Evolutionary conservation across 169 alveolate species (phyloP).

Genomic region (Ichthyophthirius multifiliis): DNA sequence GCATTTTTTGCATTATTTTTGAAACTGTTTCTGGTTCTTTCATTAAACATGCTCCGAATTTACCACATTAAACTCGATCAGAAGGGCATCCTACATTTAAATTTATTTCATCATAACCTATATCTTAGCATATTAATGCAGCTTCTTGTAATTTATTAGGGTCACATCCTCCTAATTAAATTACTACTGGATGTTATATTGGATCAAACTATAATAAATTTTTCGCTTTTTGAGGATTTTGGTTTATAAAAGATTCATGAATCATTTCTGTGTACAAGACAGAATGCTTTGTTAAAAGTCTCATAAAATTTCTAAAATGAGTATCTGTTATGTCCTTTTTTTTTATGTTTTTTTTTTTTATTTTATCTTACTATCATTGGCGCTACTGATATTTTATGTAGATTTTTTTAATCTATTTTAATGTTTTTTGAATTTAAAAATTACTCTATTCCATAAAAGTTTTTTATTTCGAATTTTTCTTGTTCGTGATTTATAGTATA

Average conservation of each 20-base stretch:
- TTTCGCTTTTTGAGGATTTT: background rate
- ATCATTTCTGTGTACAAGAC: slow-evolving; percentile 78
- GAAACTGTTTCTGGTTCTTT: slow-evolving; percentile 64
- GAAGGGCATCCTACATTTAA: slow-evolving; percentile 79
- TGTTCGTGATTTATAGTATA: too few relatives aligned
- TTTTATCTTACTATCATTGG: too few relatives aligned
- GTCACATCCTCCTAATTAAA: slow-evolving; percentile 74
- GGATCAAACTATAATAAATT: slow-evolving; percentile 40
- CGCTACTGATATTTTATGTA: slow-evolving; percentile 6
- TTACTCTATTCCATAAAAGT: too few relatives aligned
- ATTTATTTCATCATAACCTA: slow-evolving; percentile 68
- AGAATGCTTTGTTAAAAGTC: slow-evolving; percentile 56
- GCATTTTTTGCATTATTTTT: slow-evolving; percentile 38
- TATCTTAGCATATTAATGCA: slow-evolving; percentile 52
- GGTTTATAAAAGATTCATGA: slow-evolving; percentile 43
- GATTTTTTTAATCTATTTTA: background rate
- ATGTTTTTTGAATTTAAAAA: too few relatives aligned
- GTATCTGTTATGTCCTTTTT: slow-evolving; percentile 69
- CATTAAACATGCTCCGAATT: slow-evolving; percentile 76
- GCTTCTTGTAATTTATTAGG: slow-evolving; percentile 68
- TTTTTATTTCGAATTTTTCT: too few relatives aligned
- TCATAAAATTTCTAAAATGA: slow-evolving; percentile 65
- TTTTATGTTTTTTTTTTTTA: too few relatives aligned
- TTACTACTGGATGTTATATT: slow-evolving; percentile 68
- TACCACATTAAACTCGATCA: slow-evolving; percentile 59